Evolutionary conservation across 345 rosid species (phyloP).

Genomic region (Ceriops tagal): DNA sequence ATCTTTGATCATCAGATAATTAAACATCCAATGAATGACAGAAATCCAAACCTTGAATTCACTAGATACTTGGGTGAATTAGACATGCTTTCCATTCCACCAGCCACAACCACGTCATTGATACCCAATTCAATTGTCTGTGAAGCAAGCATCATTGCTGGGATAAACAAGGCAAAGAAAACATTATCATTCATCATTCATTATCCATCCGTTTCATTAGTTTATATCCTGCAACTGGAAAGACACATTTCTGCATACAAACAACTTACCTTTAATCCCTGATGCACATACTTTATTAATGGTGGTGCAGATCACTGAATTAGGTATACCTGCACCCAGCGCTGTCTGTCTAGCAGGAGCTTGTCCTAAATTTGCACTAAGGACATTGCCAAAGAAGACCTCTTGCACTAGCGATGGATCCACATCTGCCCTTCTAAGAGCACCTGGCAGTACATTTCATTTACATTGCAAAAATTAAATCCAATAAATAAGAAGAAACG

Average conservation of each 20-base stretch:
- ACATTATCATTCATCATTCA: neutral
- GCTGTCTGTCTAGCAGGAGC: conserved; percentile 99
- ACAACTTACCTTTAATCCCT: conserved; percentile 28
- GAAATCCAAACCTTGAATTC: conserved; percentile 68
- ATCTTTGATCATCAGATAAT: neutral
- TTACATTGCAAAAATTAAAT: neutral
- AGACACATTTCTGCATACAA: neutral
- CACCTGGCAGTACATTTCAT: conserved; percentile 21
- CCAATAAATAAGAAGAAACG: neutral
- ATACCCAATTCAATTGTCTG: conserved; percentile 88
- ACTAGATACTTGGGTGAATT: conserved; percentile 82
- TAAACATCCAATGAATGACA: conserved; percentile 3
- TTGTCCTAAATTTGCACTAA: conserved; percentile 91
- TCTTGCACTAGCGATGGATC: conserved; percentile 93
- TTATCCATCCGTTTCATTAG: neutral
- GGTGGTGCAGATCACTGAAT: conserved; percentile 30
- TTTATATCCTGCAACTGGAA: neutral
- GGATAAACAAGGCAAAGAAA: neutral
- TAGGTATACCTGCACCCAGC: conserved; percentile 54
- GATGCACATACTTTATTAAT: conserved; percentile 34
- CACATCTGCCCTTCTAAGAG: conserved; percentile 78
- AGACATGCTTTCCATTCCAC: conserved; percentile 99
- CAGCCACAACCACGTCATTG: conserved; percentile 88
- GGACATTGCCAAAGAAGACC: conserved; percentile 92
- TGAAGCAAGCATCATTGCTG: conserved; percentile 92